Evolutionary conservation across 2,329 filamentous ascomycete genomes (phyloP).

Genomic region (Aschersonia sp.): DNA sequence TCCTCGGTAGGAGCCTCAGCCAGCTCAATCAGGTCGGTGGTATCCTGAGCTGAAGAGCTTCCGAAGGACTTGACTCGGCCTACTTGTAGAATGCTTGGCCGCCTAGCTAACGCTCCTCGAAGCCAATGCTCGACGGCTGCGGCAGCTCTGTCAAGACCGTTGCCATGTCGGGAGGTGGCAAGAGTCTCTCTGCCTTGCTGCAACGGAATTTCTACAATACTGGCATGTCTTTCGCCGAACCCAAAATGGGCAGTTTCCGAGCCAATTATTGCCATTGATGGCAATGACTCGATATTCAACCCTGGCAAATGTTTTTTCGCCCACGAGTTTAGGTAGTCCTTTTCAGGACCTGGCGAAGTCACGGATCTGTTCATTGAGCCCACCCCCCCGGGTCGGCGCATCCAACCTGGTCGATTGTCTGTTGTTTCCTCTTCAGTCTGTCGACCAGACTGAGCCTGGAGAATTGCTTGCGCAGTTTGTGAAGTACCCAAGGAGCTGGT

Average conservation of each 20-base stretch:
- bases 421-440: conserved; percentile 21
- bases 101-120: conserved; percentile 60
- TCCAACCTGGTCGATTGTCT: conserved; percentile 39
- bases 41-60: conserved; percentile 12
- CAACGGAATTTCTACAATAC: conserved; percentile 36
- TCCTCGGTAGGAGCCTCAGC: conserved; percentile 46
- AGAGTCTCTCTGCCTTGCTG: conserved; percentile 29
- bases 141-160: conserved; percentile 65
- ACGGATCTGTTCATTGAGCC: conserved; percentile 63
- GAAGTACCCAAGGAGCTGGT: conserved; percentile 22
- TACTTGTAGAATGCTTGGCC: conserved; percentile 32
- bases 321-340: conserved; percentile 73
- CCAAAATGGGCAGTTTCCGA: conserved; percentile 45
- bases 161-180: conserved; percentile 29
- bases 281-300: conserved; percentile 53
- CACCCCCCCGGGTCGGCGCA: conserved; percentile 76
- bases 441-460: conserved; percentile 8
- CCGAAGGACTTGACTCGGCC: conserved; percentile 19
- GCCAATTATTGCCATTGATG: conserved; percentile 51
- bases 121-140: conserved; percentile 85
- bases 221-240: conserved; percentile 25
- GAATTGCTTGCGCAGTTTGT: not conserved
- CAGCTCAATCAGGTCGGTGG: conserved; percentile 57
- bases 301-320: conserved; percentile 72
- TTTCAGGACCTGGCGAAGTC: conserved; percentile 63